Conservation (phyloP, 352 stramenopile genomes). For the Phytophthora quininea region DNA sequence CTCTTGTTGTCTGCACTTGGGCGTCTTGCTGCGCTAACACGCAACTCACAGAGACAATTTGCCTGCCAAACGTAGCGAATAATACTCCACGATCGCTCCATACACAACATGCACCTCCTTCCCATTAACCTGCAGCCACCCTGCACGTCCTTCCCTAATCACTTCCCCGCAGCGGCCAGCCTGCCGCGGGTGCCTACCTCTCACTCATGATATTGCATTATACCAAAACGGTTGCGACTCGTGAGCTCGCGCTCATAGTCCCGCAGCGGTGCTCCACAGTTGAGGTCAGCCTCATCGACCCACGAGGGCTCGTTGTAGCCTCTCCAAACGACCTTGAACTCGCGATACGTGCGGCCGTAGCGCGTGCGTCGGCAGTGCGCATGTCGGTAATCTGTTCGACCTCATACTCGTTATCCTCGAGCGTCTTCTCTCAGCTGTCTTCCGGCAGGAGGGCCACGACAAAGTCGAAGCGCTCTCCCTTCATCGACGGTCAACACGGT, state of each 20-base stretch:
- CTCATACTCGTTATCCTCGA: constrained; percentile 4
- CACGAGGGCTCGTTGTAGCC: constrained; percentile 1
- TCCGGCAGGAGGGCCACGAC: constrained; percentile 17
- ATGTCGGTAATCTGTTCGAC: constrained; percentile 5
- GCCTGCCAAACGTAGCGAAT: not conserved
- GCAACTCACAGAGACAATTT: too few relatives aligned
- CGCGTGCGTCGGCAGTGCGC: not conserved
- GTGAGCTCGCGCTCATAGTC: not conserved
- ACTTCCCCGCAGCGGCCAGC: not conserved
- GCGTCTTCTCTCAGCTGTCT: constrained; percentile 2
- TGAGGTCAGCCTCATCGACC: constrained; percentile 5
- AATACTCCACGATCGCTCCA: not conserved
- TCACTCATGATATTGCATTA: not conserved
- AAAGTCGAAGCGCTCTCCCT: constrained; percentile 14
- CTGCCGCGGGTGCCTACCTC: not conserved
- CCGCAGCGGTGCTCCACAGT: constrained; percentile 10
- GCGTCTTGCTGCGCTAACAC: too few relatives aligned
- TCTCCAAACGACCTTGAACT: constrained; percentile 8
- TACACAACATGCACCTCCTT: not conserved
- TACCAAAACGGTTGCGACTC: not conserved
- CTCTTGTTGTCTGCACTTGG: too few relatives aligned
- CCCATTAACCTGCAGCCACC: not conserved
- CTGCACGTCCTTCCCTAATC: too few relatives aligned
- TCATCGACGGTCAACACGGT: not conserved
- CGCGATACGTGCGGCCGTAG: not conserved